Percentiles rank a stretch among this genome's conserved stretches.
Evolutionary conservation across 371 early-diverging fungal genomes (phyloP).

Genomic region (Vairimorpha ceranae): DNA sequence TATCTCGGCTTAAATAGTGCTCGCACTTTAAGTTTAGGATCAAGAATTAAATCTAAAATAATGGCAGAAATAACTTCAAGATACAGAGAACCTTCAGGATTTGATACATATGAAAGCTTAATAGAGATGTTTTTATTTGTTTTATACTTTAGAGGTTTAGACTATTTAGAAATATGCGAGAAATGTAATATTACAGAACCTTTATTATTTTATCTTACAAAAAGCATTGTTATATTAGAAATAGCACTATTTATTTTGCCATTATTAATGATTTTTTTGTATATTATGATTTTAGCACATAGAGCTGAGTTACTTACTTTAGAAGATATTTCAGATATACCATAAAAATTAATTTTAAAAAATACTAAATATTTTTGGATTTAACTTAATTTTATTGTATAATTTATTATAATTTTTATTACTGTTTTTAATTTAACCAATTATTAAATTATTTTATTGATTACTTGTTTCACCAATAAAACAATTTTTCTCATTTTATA

Average conservation of each 20-base stretch:
- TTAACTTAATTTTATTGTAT: too few species aligned
- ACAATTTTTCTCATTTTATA: neutral
- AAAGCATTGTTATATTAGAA: neutral
- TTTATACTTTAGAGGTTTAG: neutral
- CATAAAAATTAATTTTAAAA: neutral
- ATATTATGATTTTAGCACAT: neutral
- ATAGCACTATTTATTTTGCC: neutral
- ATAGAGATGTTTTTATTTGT: neutral
- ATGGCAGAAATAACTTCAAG: neutral
- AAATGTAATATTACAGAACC: neutral
- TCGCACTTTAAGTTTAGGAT: neutral
- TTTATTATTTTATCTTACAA: neutral
- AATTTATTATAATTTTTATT: too few species aligned
- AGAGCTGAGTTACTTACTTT: neutral
- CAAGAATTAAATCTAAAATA: neutral
- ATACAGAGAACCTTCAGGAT: neutral
- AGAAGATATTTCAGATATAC: neutral
- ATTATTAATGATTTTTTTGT: neutral
- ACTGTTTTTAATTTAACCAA: too few species aligned
- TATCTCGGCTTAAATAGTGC: neutral
- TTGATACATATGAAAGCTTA: neutral
- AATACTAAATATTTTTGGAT: too few species aligned
- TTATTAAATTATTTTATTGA: neutral
- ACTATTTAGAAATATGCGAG: neutral
- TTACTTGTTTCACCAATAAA: constrained; percentile 5